phyloP scores from a whole-genome alignment of 2,329 filamentous ascomycete species.

The Colletotrichum musae region DNA sequence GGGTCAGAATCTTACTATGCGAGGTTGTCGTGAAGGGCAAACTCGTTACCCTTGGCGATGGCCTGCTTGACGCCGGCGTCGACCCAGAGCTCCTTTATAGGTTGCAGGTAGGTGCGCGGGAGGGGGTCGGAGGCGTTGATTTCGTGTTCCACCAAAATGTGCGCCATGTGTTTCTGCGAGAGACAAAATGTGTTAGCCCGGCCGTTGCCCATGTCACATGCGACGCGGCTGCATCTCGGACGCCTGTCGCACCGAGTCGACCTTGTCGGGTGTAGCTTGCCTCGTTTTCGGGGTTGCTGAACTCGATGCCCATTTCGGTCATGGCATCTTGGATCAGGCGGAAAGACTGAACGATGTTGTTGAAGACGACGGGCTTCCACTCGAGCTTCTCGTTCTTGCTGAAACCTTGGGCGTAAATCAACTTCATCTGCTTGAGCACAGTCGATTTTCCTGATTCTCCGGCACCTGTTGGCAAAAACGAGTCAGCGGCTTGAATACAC shows the following conservation, averaged over 20 bases:
- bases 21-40: conserved; percentile 94
- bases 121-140: conserved; percentile 86
- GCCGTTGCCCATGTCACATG: conserved; percentile 9
- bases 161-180: conserved; percentile 80
- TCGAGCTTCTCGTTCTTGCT: conserved; percentile 90
- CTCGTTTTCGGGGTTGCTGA: conserved; percentile 84
- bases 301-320: conserved; percentile 85
- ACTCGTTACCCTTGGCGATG: conserved; percentile 96
- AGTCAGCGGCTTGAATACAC: conserved; percentile 19
- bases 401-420: conserved; percentile 96
- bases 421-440: conserved; percentile 98
- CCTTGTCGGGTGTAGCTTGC: conserved; percentile 63
- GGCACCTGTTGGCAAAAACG: conserved; percentile 74
- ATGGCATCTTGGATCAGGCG: conserved; percentile 92
- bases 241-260: conserved; percentile 14
- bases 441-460: conserved; percentile 95
- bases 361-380: conserved; percentile 96
- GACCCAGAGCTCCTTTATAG: conserved; percentile 87
- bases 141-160: conserved; percentile 85
- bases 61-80: conserved; percentile 88
- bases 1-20: conserved; percentile 78
- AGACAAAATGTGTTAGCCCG: conserved; percentile 45
- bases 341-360: conserved; percentile 93
- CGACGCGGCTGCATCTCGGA: neutral
- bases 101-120: conserved; percentile 81